These are phyloP conservation scores for Chrysosporium keratinophilum DNA, from an alignment of 2,329 filamentous ascomycete species.

Conservation along the genomic window DNA sequence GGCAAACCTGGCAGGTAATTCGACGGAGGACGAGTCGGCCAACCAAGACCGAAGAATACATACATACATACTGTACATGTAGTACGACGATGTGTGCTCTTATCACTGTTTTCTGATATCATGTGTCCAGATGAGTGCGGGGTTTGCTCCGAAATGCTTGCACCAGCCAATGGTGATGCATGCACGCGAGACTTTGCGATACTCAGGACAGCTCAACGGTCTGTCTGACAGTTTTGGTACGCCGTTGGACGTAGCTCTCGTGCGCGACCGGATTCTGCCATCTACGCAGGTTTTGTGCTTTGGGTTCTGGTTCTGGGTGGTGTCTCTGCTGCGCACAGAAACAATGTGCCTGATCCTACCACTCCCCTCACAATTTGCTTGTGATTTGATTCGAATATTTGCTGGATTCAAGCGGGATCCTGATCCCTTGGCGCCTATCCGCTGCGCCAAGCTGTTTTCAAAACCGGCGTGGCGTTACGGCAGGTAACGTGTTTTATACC, in stretches of 20 bases:
- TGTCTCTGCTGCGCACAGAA: too few species aligned
- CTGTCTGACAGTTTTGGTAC: neutral
- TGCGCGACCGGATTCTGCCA: neutral
- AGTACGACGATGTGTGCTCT: too few species aligned
- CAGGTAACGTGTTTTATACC: neutral
- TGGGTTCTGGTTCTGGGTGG: too few species aligned
- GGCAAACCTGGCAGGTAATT: neutral
- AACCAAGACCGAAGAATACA: too few species aligned
- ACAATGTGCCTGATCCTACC: too few species aligned
- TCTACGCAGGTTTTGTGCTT: too few species aligned
- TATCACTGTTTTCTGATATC: too few species aligned
- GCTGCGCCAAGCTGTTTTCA: constrained; percentile 1
- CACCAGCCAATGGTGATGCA: neutral
- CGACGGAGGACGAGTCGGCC: neutral
- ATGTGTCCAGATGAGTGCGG: too few species aligned
- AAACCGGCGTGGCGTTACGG: neutral
- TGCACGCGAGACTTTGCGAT: neutral
- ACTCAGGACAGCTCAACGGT: neutral
- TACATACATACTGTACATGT: too few species aligned
- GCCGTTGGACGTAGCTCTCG: neutral
- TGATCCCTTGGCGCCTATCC: neutral
- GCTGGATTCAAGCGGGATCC: neutral
- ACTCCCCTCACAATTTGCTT: neutral
- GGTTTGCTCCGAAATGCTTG: neutral
- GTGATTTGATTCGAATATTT: neutral